phyloP scores from a whole-genome alignment of 2,329 filamentous ascomycete species.

The Claviceps sorghi region DNA sequence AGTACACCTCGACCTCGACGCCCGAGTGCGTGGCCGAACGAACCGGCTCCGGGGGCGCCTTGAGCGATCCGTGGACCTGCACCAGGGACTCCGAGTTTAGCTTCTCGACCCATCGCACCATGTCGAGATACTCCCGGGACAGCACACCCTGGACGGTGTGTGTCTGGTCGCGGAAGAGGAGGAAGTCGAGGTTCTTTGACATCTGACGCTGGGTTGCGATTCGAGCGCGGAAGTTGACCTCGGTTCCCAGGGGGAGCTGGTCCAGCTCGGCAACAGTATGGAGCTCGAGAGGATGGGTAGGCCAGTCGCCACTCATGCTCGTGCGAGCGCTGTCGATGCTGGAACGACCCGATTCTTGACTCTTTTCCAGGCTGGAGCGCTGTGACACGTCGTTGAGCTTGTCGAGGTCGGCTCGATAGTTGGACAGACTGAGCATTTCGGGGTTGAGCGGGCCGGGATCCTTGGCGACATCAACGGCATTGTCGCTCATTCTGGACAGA shows the following conservation, averaged over 20 bases:
- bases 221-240: constrained; percentile 27
- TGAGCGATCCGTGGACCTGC: constrained; percentile 58
- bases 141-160: constrained; percentile 76
- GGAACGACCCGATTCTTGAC: constrained; percentile 11
- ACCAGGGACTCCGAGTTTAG: constrained; percentile 66
- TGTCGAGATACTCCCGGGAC: constrained; percentile 40
- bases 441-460: constrained; percentile 17
- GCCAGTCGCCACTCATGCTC: constrained; percentile 23
- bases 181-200: constrained; percentile 69
- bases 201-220: constrained; percentile 57
- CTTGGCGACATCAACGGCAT: constrained; percentile 16
- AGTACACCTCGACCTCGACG: constrained; percentile 56
- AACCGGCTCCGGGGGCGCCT: constrained; percentile 58
- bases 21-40: constrained; percentile 62
- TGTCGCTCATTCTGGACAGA: constrained; percentile 18
- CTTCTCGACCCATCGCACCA: constrained; percentile 79
- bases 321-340: constrained; percentile 23
- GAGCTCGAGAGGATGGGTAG: constrained; percentile 24
- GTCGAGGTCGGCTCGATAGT: constrained; percentile 9
- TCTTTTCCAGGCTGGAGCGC: constrained; percentile 14
- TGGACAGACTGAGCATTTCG: constrained; percentile 14
- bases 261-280: constrained; percentile 24
- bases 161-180: constrained; percentile 74
- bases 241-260: constrained; percentile 21
- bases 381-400: constrained; percentile 7